A percentile compares a stretch with the other conserved stretches of the same genome.
phyloP scores from a whole-genome alignment of 805 yeast genomes.

The Metschnikowia noctiluminum region DNA sequence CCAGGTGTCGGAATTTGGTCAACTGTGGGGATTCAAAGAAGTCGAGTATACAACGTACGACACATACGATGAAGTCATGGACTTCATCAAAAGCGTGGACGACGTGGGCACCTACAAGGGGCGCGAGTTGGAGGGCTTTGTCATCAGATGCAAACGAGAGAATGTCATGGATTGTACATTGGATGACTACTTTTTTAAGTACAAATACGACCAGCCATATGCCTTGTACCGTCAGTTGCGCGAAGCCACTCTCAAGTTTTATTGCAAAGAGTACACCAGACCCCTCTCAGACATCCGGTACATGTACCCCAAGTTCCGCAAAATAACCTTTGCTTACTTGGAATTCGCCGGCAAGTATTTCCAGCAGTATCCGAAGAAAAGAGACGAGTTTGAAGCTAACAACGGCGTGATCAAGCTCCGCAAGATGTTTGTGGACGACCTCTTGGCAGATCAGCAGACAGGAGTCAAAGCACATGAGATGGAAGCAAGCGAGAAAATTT shows the following conservation, averaged over 20 bases:
- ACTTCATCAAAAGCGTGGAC: constrained; percentile 54
- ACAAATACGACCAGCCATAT: constrained; percentile 93
- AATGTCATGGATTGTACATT: background rate
- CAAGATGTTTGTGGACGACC: constrained; percentile 53
- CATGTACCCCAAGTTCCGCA: constrained; percentile 42
- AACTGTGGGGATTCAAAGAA: constrained; percentile 64
- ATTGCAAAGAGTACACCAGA: constrained; percentile 29
- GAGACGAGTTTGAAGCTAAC: constrained; percentile 47
- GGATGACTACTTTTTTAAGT: constrained; percentile 77
- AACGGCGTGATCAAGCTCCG: constrained; percentile 76
- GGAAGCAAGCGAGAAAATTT: constrained; percentile 32
- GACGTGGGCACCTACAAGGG: constrained; percentile 68
- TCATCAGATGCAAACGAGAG: constrained; percentile 57
- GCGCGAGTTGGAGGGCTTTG: constrained; percentile 89
- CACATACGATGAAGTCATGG: constrained; percentile 40
- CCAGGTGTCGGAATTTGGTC: constrained; percentile 58
- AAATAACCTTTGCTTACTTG: constrained; percentile 63
- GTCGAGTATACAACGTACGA: constrained; percentile 46
- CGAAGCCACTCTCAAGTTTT: constrained; percentile 69
- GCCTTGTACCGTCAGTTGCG: constrained; percentile 86
- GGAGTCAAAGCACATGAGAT: constrained; percentile 58
- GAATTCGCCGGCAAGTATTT: constrained; percentile 61
- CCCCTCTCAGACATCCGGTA: constrained; percentile 31
- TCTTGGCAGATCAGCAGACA: constrained; percentile 42
- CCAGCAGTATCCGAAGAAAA: constrained; percentile 43